Evolutionary conservation across 768 basidiomycete species (phyloP).

Genomic region (Lactifluus hygrophoroides): DNA sequence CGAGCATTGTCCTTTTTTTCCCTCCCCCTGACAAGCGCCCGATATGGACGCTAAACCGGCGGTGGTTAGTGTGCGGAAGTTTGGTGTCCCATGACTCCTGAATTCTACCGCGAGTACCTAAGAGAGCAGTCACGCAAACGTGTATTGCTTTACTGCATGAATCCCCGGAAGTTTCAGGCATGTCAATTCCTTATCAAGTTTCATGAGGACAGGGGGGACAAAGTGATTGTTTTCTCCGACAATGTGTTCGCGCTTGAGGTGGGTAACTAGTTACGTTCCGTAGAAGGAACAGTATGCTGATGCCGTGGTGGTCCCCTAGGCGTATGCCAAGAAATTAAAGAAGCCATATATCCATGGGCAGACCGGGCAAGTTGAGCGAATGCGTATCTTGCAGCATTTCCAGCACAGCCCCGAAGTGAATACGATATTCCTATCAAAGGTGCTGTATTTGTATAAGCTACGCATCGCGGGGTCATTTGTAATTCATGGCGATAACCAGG

Average conservation of each 20-base stretch:
- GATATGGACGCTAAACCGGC: conserved; percentile 3
- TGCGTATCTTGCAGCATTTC: conserved; percentile 91
- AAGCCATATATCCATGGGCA: conserved; percentile 96
- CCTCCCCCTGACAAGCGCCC: conserved; percentile 4
- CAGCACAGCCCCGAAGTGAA: conserved; percentile 93
- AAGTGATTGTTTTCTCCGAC: conserved; percentile 98
- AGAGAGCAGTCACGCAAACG: conserved; percentile 86
- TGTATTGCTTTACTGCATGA: conserved; percentile 98
- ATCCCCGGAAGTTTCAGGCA: conserved; percentile 98
- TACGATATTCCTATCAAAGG: conserved; percentile 98
- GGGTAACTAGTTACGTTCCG: conserved; percentile 16
- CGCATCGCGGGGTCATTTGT: conserved; percentile 15
- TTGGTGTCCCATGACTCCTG: conserved; percentile 99
- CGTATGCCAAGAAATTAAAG: conserved; percentile 86
- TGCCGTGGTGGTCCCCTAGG: conserved; percentile 33
- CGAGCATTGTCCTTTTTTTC: conserved; percentile 21
- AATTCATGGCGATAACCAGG: conserved; percentile 35
- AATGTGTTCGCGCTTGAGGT: conserved; percentile 97
- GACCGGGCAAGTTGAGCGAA: conserved; percentile 89
- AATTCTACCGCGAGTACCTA: conserved; percentile 97
- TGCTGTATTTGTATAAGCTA: conserved; percentile 5
- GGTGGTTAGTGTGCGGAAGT: conserved; percentile 86
- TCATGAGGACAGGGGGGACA: conserved; percentile 95
- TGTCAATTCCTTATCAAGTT: conserved; percentile 98
- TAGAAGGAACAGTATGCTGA: not conserved